Evolutionary conservation across 169 alveolate species (phyloP).

Genomic region (Eimeria sp.): DNA sequence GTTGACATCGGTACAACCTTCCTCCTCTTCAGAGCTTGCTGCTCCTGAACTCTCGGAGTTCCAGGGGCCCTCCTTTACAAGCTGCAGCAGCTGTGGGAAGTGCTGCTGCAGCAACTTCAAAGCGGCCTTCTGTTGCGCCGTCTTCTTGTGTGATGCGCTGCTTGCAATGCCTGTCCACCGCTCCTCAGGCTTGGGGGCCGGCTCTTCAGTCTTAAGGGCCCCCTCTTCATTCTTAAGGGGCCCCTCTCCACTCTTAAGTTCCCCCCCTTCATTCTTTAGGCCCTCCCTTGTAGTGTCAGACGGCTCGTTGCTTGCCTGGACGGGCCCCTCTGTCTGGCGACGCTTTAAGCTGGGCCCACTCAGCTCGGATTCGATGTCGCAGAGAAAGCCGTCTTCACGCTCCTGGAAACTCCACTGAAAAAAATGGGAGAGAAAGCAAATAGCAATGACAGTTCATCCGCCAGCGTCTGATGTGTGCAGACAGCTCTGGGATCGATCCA

Average conservation of each 20-base stretch:
- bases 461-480: no score
- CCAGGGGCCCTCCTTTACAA: constrained; percentile 19
- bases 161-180: constrained; percentile 1
- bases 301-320: not conserved
- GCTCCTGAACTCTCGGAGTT: not conserved
- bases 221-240: no score
- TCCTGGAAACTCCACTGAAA: constrained; percentile 42
- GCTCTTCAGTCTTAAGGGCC: no score
- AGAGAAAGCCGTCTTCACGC: not conserved
- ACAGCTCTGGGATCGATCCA: no score
- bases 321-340: not conserved
- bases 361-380: constrained; percentile 7
- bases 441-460: no score
- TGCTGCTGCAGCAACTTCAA: not conserved
- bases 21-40: not conserved
- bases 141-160: constrained; percentile 56
- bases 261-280: no score
- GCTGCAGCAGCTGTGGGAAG: constrained; percentile 34
- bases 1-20: not conserved
- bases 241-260: no score
- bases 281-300: not conserved
- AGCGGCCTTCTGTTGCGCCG: constrained; percentile 73
- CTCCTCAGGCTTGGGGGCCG: not conserved
- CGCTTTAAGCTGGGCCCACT: not conserved
- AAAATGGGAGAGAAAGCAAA: not conserved